phyloP scores from a whole-genome alignment of 2,329 filamentous ascomycete genomes.

The Pezicula radicicola region DNA sequence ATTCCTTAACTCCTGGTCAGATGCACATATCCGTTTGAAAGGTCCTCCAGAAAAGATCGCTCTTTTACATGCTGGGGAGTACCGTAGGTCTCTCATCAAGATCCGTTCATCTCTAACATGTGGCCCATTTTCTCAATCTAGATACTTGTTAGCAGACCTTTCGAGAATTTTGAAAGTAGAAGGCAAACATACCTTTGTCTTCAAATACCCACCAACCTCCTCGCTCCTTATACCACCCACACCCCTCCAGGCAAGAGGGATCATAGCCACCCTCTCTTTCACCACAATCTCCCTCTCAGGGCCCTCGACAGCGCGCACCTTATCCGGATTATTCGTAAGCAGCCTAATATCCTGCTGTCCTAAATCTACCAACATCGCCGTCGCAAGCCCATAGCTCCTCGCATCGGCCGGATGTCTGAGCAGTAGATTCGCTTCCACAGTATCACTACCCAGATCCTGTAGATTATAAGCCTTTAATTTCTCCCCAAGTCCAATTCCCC shows the following conservation, averaged over 20 bases:
- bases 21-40: no score
- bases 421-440: constrained; percentile 90
- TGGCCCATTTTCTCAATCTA: constrained; percentile 85
- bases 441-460: constrained; percentile 95
- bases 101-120: constrained; percentile 53
- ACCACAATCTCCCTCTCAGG: constrained; percentile 85
- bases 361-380: constrained; percentile 86
- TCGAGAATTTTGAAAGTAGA: not conserved
- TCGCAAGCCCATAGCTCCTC: constrained; percentile 92
- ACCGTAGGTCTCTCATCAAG: not conserved
- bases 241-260: constrained; percentile 89
- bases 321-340: constrained; percentile 96
- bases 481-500: constrained; percentile 90
- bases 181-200: constrained; percentile 72
- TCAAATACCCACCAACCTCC: constrained; percentile 88
- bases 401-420: constrained; percentile 92
- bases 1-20: no score
- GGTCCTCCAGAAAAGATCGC: no score
- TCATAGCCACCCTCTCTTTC: constrained; percentile 89
- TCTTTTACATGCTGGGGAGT: no score
- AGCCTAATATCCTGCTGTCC: constrained; percentile 76
- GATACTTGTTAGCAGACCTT: not conserved
- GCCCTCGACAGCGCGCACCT: constrained; percentile 90
- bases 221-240: constrained; percentile 71
- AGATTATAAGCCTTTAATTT: constrained; percentile 98